Evolutionary conservation across 1,139 yeast genomes (phyloP).

Genomic region (Blastobotrys illinoisensis): DNA sequence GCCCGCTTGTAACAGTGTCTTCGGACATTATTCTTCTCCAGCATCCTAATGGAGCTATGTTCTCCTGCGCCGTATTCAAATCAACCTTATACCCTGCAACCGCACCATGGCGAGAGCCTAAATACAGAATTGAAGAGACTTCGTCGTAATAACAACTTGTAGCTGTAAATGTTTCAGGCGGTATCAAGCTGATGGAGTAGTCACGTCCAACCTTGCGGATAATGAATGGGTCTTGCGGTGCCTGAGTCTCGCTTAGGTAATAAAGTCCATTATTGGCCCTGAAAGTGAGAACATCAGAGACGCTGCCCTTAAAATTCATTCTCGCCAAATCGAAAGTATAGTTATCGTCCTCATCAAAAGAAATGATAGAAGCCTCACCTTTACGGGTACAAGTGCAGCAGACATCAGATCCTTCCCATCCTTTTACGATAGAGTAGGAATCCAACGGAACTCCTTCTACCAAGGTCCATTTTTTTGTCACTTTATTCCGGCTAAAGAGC

Average conservation of each 20-base stretch:
- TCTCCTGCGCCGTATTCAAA: conserved; percentile 19
- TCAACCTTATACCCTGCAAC: conserved; percentile 49
- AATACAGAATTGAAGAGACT: conserved; percentile 36
- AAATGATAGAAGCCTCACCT: conserved; percentile 48
- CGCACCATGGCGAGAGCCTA: conserved; percentile 73
- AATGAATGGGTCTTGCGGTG: conserved; percentile 53
- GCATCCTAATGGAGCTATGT: conserved; percentile 24
- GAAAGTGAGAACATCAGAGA: conserved; percentile 48
- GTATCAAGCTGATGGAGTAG: conserved; percentile 10
- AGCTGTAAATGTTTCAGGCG: conserved; percentile 46
- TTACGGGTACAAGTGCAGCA: conserved; percentile 48
- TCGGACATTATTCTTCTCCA: conserved; percentile 59
- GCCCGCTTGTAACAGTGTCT: conserved; percentile 56
- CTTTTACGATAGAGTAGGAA: conserved; percentile 49
- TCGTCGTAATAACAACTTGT: conserved; percentile 49
- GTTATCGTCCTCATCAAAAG: conserved; percentile 24
- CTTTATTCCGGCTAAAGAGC: conserved; percentile 30
- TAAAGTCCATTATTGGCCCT: conserved; percentile 29
- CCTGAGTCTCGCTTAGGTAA: conserved; percentile 59
- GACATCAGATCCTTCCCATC: conserved; percentile 38
- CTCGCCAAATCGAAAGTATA: conserved; percentile 18
- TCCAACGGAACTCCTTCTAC: conserved; percentile 35
- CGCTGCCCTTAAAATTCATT: conserved; percentile 36
- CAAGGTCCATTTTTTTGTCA: conserved; percentile 33
- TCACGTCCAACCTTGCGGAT: conserved; percentile 37